phyloP scores from a whole-genome alignment of 2,329 filamentous ascomycete species.

The Stemphylium vesicarium region DNA sequence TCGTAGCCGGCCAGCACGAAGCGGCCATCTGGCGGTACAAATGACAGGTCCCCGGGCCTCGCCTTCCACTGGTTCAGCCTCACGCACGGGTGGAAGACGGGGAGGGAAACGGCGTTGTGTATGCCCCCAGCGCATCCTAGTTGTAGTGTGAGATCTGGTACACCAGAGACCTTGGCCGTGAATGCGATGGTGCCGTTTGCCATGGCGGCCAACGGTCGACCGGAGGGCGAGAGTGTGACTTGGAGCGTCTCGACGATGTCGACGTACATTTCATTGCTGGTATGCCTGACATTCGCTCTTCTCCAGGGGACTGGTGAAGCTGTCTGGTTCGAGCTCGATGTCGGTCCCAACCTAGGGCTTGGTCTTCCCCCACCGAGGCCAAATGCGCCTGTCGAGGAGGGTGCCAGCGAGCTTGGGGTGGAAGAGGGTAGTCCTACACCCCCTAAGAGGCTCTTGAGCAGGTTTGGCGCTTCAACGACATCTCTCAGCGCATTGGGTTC shows the following conservation, averaged over 20 bases:
- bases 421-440: slow-evolving; percentile 78
- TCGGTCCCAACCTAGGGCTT: slow-evolving; percentile 32
- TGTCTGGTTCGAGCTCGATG: slow-evolving; percentile 37
- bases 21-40: slow-evolving; percentile 91
- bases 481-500: slow-evolving; percentile 93
- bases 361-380: slow-evolving; percentile 21
- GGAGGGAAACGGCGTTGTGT: slow-evolving; percentile 77
- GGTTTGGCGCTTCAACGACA: slow-evolving; percentile 87
- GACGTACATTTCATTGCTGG: slow-evolving; percentile 95
- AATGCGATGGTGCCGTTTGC: slow-evolving; percentile 93
- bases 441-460: slow-evolving; percentile 86
- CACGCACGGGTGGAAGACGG: slow-evolving; percentile 96
- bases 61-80: slow-evolving; percentile 89
- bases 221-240: slow-evolving; percentile 89
- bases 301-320: slow-evolving; percentile 79
- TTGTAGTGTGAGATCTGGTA: slow-evolving; percentile 85
- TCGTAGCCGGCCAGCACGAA: slow-evolving; percentile 96
- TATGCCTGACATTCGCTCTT: slow-evolving; percentile 89
- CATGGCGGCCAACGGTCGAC: slow-evolving; percentile 82
- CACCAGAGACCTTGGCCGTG: slow-evolving; percentile 90
- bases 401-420: slow-evolving; percentile 39
- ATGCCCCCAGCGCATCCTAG: slow-evolving; percentile 78
- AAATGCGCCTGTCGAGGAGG: slow-evolving; percentile 19
- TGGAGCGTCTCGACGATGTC: slow-evolving; percentile 90
- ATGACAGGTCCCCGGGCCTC: slow-evolving; percentile 88